Evolutionary conservation across 768 basidiomycete species (phyloP).

Genomic region (Fomitopsis serialis): DNA sequence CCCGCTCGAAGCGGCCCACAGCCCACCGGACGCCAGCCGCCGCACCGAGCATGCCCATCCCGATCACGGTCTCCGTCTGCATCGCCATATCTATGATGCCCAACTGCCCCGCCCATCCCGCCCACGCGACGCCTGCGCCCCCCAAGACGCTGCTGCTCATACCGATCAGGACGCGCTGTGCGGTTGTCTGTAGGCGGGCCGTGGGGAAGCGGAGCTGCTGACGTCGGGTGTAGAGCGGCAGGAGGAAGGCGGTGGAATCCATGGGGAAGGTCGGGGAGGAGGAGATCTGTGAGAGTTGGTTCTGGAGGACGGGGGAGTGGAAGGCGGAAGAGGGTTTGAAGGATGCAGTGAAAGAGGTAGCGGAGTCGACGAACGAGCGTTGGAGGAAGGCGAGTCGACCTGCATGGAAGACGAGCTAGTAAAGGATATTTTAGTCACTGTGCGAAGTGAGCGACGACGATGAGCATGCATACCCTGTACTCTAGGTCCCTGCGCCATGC

Average conservation of each 20-base stretch:
- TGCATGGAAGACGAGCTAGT: slow-evolving; percentile 65
- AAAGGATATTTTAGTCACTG: not conserved
- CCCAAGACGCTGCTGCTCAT: slow-evolving; percentile 43
- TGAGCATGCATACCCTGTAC: slow-evolving; percentile 14
- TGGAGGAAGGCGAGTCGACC: slow-evolving; percentile 52
- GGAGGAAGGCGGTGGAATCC: slow-evolving; percentile 38
- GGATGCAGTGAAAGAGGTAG: slow-evolving; percentile 34
- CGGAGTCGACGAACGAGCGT: slow-evolving; percentile 33
- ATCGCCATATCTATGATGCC: slow-evolving; percentile 34
- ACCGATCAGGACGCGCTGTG: slow-evolving; percentile 50
- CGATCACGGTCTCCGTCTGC: slow-evolving; percentile 54
- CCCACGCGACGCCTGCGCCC: slow-evolving; percentile 54
- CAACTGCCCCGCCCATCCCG: slow-evolving; percentile 58
- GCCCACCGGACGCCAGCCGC: slow-evolving; percentile 54
- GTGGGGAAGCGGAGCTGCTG: slow-evolving; percentile 56
- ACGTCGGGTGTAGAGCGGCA: slow-evolving; percentile 47
- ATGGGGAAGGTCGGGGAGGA: slow-evolving; percentile 42
- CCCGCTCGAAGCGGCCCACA: slow-evolving; percentile 62
- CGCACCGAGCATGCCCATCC: slow-evolving; percentile 49
- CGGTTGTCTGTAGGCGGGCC: slow-evolving; percentile 54
- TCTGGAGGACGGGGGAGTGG: slow-evolving; percentile 53
- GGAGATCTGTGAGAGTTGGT: slow-evolving; percentile 49
- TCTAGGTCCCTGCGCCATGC: slow-evolving; percentile 33
- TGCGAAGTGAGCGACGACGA: not conserved
- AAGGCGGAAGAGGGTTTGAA: slow-evolving; percentile 31